Evolutionary conservation across 2,329 filamentous ascomycete genomes (phyloP).

Genomic region (Trichoderma sp.): DNA sequence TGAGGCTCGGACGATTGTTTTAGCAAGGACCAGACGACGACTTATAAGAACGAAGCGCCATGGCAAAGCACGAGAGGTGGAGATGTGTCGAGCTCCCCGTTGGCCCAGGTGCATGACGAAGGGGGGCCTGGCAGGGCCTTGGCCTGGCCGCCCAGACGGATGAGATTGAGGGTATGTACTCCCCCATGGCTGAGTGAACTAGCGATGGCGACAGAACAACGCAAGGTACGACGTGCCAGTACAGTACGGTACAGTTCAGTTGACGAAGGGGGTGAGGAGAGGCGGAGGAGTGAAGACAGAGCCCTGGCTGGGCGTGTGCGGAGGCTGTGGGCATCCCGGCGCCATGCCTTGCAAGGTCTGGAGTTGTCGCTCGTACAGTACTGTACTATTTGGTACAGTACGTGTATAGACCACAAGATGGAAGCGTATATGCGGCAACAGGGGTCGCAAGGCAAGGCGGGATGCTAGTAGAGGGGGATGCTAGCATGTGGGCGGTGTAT

Average conservation of each 20-base stretch:
- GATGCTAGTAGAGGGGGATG: not conserved
- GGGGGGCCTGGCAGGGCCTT: no score
- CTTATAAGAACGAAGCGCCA: slow-evolving; percentile 21
- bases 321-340: slow-evolving; percentile 5
- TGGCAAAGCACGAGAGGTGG: slow-evolving; percentile 15
- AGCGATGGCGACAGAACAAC: slow-evolving; percentile 17
- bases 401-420: no score
- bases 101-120: slow-evolving; percentile 19
- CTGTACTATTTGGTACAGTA: no score
- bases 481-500: not conserved
- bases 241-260: not conserved
- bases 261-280: not conserved
- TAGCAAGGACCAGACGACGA: slow-evolving; percentile 18
- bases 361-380: not conserved
- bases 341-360: slow-evolving; percentile 5
- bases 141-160: slow-evolving; percentile 10
- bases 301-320: not conserved
- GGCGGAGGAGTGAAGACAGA: not conserved
- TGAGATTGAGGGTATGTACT: slow-evolving; percentile 18
- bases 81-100: slow-evolving; percentile 11
- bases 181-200: slow-evolving; percentile 19
- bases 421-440: not conserved
- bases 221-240: slow-evolving; percentile 15
- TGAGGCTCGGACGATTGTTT: slow-evolving; percentile 16
- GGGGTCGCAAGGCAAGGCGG: not conserved